These are phyloP conservation scores for Naganishia vaughanmartiniae DNA, from an alignment of 768 basidiomycete species.

Conservation along the genomic window DNA sequence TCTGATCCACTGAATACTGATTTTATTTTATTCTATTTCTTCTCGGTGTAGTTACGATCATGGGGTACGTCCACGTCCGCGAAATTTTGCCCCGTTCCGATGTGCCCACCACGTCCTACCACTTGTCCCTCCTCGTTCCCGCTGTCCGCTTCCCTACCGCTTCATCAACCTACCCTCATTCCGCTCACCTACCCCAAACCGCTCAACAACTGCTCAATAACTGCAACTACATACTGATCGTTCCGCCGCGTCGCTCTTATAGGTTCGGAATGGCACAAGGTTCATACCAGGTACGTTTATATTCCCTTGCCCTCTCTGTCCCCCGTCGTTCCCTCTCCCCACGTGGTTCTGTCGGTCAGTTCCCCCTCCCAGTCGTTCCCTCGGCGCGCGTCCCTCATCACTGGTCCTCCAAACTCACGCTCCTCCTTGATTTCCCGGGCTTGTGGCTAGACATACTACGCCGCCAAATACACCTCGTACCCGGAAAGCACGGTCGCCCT, in stretches of 20 bases:
- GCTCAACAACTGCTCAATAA: no score
- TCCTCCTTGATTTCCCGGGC: no score
- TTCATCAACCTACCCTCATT: no score
- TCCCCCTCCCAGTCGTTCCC: no score
- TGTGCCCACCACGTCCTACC: no score
- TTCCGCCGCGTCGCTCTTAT: background rate
- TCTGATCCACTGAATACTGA: background rate
- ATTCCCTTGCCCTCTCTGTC: background rate
- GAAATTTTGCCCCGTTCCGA: no score
- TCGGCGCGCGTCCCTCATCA: slow-evolving; percentile 10
- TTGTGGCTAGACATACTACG: slow-evolving; percentile 31
- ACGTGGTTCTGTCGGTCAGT: no score
- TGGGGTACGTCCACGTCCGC: slow-evolving; percentile 28
- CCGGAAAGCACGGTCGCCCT: slow-evolving; percentile 29
- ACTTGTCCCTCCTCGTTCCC: background rate
- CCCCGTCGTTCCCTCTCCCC: background rate
- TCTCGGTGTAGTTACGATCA: slow-evolving; percentile 19
- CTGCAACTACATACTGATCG: background rate
- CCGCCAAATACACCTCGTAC: slow-evolving; percentile 11
- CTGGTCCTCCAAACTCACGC: no score
- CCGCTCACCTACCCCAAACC: no score
- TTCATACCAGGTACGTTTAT: slow-evolving; percentile 11
- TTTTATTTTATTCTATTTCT: background rate
- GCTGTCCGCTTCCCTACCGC: no score
- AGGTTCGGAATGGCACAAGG: slow-evolving; percentile 28